These are phyloP conservation scores for Lasiosphaeriaceae sp. DNA, from an alignment of 495 filamentous ascomycete species.

Conservation along the genomic window DNA sequence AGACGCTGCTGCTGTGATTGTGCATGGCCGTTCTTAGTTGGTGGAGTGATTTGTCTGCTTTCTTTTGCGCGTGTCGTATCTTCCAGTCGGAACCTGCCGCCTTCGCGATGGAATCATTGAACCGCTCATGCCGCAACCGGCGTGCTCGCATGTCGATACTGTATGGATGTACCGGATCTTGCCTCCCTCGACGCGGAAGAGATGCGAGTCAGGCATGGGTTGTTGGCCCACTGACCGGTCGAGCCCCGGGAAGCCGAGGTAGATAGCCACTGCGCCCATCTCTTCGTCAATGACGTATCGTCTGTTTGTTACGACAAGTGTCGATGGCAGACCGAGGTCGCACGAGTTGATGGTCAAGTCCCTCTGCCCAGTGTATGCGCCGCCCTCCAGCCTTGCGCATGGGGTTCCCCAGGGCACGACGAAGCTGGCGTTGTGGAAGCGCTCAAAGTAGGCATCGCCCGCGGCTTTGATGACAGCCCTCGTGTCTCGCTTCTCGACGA, in stretches of 20 bases:
- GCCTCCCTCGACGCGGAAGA: slow-evolving; percentile 49
- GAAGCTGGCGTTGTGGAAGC: slow-evolving; percentile 39
- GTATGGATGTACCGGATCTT: slow-evolving; percentile 47
- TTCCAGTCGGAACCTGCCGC: neutral
- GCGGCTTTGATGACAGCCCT: slow-evolving; percentile 42
- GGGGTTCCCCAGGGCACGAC: slow-evolving; percentile 45
- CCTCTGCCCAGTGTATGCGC: slow-evolving; percentile 34
- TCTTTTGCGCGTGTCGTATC: too few relatives aligned
- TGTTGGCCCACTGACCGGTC: neutral
- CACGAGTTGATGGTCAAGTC: slow-evolving; percentile 29
- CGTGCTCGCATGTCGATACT: slow-evolving; percentile 18
- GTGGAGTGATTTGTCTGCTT: too few relatives aligned
- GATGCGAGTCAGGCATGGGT: slow-evolving; percentile 43
- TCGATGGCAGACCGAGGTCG: slow-evolving; percentile 32
- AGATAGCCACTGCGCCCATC: slow-evolving; percentile 40
- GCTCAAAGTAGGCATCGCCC: slow-evolving; percentile 44
- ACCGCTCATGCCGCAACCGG: neutral
- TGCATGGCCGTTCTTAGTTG: too few relatives aligned
- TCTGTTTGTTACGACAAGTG: slow-evolving; percentile 34
- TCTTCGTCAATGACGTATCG: slow-evolving; percentile 50
- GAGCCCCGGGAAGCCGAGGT: slow-evolving; percentile 37
- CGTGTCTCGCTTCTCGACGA: slow-evolving; percentile 30
- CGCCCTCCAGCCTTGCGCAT: slow-evolving; percentile 45
- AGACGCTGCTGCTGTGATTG: too few relatives aligned
- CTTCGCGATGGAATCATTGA: neutral